A percentile compares a stretch with the other conserved stretches of the same genome.
Evolutionary conservation across 2,329 filamentous ascomycete genomes (phyloP).

Genomic region (Raffaelea albimanens): DNA sequence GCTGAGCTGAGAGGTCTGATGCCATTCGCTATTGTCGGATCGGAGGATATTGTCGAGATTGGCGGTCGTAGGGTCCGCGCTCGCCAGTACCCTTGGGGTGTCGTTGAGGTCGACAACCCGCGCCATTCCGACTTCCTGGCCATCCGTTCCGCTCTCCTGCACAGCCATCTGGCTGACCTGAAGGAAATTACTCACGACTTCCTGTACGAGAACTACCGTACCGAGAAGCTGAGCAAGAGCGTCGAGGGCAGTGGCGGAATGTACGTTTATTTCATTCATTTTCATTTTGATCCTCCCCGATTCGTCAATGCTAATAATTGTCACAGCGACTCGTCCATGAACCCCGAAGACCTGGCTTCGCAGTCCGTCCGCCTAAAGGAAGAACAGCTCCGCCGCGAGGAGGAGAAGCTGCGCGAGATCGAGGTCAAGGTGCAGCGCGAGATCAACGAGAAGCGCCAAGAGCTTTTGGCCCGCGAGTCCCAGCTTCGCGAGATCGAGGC

Average conservation of each 20-base stretch:
- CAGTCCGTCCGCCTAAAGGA: constrained; percentile 99
- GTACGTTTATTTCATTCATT: constrained; percentile 54
- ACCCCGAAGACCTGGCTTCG: constrained; percentile 91
- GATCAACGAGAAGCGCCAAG: constrained; percentile 99
- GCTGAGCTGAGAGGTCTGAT: constrained; percentile 94
- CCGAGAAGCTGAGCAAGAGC: constrained; percentile 99
- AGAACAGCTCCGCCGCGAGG: constrained; percentile 95
- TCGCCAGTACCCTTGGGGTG: constrained; percentile 97
- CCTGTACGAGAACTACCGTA: constrained; percentile 99
- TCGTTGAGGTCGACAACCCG: constrained; percentile 98
- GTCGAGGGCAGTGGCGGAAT: constrained; percentile 81
- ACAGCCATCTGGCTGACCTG: constrained; percentile 94
- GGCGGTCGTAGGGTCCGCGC: constrained; percentile 86
- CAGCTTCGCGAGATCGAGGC: constrained; percentile 98
- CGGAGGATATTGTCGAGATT: constrained; percentile 90
- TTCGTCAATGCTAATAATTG: constrained; percentile 5
- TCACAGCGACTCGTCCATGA: constrained; percentile 78
- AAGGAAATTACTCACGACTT: constrained; percentile 99
- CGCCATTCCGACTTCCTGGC: constrained; percentile 98
- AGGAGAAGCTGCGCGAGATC: constrained; percentile 99
- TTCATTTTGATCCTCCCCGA: constrained; percentile 2
- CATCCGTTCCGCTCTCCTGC: constrained; percentile 89
- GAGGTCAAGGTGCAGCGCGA: constrained; percentile 99
- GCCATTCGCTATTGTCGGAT: constrained; percentile 98
- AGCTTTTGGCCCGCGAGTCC: constrained; percentile 91